These are phyloP conservation scores for Ettlia oleoabundans DNA, from an alignment of 139 green algal genomes.

Conservation along the genomic window DNA sequence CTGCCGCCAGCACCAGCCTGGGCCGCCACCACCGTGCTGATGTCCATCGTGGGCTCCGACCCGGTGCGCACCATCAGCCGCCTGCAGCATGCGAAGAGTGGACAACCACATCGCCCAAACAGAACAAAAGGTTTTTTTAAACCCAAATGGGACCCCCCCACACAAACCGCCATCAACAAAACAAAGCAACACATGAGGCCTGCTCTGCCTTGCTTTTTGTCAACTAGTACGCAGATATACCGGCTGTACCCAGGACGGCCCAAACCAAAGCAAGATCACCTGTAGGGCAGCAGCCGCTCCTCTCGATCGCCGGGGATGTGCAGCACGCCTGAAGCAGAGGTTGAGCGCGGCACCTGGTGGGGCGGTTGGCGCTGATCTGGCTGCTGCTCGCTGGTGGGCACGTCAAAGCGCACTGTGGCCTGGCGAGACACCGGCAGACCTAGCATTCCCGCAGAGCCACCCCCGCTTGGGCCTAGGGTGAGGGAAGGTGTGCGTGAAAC, in stretches of 20 bases:
- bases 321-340: constrained; percentile 7
- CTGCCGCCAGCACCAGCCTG: not conserved
- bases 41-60: not conserved
- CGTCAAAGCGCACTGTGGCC: constrained; percentile 31
- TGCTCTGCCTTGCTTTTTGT: too few species aligned
- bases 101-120: too few species aligned
- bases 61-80: constrained; percentile 38
- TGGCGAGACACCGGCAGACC: not conserved
- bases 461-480: not conserved
- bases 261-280: too few species aligned
- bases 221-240: too few species aligned
- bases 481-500: not conserved
- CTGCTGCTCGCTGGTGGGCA: not conserved
- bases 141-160: too few species aligned
- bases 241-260: too few species aligned
- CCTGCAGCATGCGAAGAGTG: too few species aligned
- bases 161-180: too few species aligned
- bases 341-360: not conserved
- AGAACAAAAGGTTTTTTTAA: too few species aligned
- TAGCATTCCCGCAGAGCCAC: not conserved
- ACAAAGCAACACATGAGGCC: too few species aligned
- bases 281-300: constrained; percentile 35
- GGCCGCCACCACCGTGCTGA: not conserved
- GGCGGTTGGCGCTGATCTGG: too few species aligned
- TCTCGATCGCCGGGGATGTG: constrained; percentile 18